Evolutionary conservation across 2,329 filamentous ascomycete species (phyloP).

Genomic region (Penicillium freii): DNA sequence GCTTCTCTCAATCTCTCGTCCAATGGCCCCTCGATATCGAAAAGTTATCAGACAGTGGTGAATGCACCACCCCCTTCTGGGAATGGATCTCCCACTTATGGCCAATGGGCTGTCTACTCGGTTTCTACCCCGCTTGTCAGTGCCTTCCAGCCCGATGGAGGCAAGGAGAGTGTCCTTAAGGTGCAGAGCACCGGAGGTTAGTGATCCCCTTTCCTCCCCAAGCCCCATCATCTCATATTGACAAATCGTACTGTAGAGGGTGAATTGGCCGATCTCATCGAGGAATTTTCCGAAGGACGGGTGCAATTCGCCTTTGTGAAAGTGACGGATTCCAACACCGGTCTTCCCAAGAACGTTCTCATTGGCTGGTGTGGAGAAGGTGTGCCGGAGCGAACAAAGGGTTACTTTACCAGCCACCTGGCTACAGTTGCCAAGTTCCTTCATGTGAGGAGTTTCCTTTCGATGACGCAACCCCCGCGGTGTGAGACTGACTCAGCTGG

Average conservation of each 20-base stretch:
- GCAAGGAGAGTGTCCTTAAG: slow-evolving; percentile 92
- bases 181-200: slow-evolving; percentile 87
- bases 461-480: background rate
- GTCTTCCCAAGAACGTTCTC: slow-evolving; percentile 84
- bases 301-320: slow-evolving; percentile 97
- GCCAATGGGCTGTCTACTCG: slow-evolving; percentile 90
- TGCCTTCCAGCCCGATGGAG: slow-evolving; percentile 81
- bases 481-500: slow-evolving; percentile 10
- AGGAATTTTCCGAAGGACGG: slow-evolving; percentile 94
- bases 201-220: slow-evolving; percentile 15
- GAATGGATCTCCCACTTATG: slow-evolving; percentile 72
- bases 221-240: background rate
- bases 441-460: slow-evolving; percentile 55
- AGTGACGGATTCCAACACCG: slow-evolving; percentile 90
- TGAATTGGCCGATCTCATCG: slow-evolving; percentile 82
- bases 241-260: slow-evolving; percentile 62
- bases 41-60: slow-evolving; percentile 70
- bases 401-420: slow-evolving; percentile 95
- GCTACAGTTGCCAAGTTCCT: slow-evolving; percentile 86
- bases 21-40: slow-evolving; percentile 75
- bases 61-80: slow-evolving; percentile 59
- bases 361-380: slow-evolving; percentile 97
- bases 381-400: slow-evolving; percentile 96
- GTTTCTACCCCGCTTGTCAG: slow-evolving; percentile 89
- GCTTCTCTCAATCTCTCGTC: slow-evolving; percentile 76